A percentile compares a stretch with the other conserved stretches of the same genome.
These are phyloP conservation scores for Euphrasia confusa DNA, from an alignment of 257 asterid species.

Conservation along the genomic window DNA sequence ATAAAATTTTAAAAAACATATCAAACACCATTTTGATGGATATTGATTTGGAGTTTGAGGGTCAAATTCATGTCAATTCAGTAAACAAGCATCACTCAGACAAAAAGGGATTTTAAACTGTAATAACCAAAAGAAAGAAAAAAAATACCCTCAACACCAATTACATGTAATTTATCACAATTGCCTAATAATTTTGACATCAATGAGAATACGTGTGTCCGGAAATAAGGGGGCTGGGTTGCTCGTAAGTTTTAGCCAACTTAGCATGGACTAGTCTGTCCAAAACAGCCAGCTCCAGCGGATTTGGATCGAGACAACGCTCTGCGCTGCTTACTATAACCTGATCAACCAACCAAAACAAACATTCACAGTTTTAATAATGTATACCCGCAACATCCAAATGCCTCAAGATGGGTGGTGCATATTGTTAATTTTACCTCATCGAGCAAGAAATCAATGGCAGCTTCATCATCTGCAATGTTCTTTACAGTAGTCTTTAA, in stretches of 20 bases:
- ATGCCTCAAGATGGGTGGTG: conserved; percentile 14
- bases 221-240: conserved; percentile 15
- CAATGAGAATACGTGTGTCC: too few relatives aligned
- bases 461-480: conserved; percentile 85
- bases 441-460: conserved; percentile 87
- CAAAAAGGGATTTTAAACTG: too few relatives aligned
- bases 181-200: not conserved
- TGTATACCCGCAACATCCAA: not conserved
- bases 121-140: not conserved
- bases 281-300: conserved; percentile 74
- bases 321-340: conserved; percentile 83
- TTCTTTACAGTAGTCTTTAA: conserved; percentile 65
- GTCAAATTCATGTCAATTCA: too few relatives aligned
- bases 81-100: too few relatives aligned
- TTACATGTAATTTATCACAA: not conserved
- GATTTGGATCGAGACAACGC: conserved; percentile 80
- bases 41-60: too few relatives aligned
- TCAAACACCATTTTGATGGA: too few relatives aligned
- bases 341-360: conserved; percentile 38
- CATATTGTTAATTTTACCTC: conserved; percentile 46
- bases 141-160: not conserved
- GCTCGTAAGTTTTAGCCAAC: conserved; percentile 53
- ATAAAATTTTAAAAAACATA: too few relatives aligned
- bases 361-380: not conserved
- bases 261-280: conserved; percentile 85